Base-by-base conservation (phyloP, 768 basidiomycete genomes). In the Pulveroboletus sp. region DNA sequence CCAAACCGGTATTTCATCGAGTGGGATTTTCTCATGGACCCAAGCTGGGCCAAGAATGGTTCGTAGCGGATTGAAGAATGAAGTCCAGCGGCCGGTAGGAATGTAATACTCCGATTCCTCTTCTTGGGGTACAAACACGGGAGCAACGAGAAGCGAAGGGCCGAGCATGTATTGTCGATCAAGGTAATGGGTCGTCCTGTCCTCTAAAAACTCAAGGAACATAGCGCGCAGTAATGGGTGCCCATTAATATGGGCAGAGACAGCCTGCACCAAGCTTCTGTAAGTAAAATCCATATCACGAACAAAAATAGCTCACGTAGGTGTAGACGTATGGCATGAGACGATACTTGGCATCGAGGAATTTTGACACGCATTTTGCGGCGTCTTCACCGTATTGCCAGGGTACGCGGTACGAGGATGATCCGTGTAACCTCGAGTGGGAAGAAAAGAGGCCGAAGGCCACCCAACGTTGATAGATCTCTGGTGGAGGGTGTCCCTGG, bases 331-430 rank as follows among this genome's bases (percentile, higher is more conserved):
- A 87, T 0, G 86, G 87, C 85, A 87, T 87, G 43, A 90, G 68
- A 32, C 84, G 69, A 66, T 87, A 78, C 61, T 86, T 88, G 10
- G 75, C 72, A 46, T 82, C 75, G 38, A 87, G 67, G 63, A 84
- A 75, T 53, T 70, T 76, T 12, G 81, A 73, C 81, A 84, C 82
- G 59, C 73, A 77, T 51, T 74, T 74, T 6, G 81, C 81, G 6
- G 85, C 78, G n/a, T 78, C 82, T 64, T 83, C 82, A 12, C 85
- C 85, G 55, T 84, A 86, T 47, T 81, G 73, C 86, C 85, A 90
- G 2, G 86, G 87, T 3, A 90, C 85, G 10, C 87, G 80, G 60
- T 88, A 88, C 12, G 85, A 86, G 19, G 75, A 72, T 6, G 82
- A 85, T 3, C 86, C 86, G 52, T 90, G 87, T 37, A 90, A 66